Percentiles rank a stretch among this genome's conserved stretches.
Conservation (phyloP, 371 early-diverging fungal species). For the Chytridiales sp. region DNA sequence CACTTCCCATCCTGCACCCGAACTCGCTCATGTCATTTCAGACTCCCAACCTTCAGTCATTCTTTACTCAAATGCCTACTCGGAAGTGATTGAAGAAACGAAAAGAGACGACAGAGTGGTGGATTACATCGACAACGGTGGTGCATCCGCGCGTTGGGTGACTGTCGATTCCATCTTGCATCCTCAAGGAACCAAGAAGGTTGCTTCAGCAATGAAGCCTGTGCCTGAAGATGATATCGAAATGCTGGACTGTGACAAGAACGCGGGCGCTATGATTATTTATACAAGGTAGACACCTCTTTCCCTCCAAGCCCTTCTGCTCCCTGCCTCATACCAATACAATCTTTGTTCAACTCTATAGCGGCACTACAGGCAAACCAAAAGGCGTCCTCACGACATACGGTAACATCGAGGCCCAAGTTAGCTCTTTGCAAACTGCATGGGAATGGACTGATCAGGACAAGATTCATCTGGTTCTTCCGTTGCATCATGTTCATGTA, state of each 20-base stretch:
- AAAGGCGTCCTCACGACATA: conserved; percentile 81
- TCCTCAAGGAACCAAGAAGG: too few species aligned
- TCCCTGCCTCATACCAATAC: conserved; percentile 33
- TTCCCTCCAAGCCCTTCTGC: not conserved
- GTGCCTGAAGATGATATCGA: too few species aligned
- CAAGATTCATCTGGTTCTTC: conserved; percentile 73
- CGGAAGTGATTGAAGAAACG: conserved; percentile 28
- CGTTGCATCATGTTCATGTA: conserved; percentile 83
- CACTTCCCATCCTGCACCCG: conserved; percentile 64
- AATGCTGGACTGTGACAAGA: conserved; percentile 33
- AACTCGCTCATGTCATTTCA: conserved; percentile 62
- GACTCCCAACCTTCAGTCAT: conserved; percentile 58
- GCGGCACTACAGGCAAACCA: conserved; percentile 56
- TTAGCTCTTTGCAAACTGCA: conserved; percentile 61
- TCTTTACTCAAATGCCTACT: conserved; percentile 44
- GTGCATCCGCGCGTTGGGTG: too few species aligned
- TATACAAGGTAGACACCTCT: conserved; percentile 74
- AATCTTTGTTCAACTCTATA: not conserved
- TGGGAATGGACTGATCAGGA: conserved; percentile 73
- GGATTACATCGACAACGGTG: conserved; percentile 26
- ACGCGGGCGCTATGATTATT: conserved; percentile 67
- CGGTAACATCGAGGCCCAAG: conserved; percentile 63
- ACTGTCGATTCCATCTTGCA: too few species aligned
- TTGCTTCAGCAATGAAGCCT: too few species aligned
- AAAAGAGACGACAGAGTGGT: conserved; percentile 17